Evolutionary conservation across 2,329 filamentous ascomycete species (phyloP).

Genomic region (Xylariaceae sp.): DNA sequence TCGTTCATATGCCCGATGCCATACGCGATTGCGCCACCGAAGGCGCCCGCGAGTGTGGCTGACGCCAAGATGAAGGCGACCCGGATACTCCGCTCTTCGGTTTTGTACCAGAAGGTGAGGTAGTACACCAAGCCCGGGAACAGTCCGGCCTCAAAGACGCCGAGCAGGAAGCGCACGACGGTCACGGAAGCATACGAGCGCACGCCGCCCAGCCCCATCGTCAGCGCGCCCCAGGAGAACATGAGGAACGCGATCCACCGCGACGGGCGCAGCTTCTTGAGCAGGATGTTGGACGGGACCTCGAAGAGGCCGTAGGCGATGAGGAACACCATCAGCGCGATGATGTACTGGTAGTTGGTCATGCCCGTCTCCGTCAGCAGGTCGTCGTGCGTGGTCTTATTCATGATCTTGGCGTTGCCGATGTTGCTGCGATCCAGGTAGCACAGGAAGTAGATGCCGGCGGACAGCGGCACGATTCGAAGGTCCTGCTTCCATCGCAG

Average conservation of each 20-base stretch:
- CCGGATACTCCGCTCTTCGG: conserved; percentile 65
- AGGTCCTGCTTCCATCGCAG: conserved; percentile 42
- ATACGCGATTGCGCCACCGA: conserved; percentile 68
- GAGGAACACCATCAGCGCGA: conserved; percentile 33
- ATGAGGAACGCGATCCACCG: conserved; percentile 65
- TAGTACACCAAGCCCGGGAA: conserved; percentile 65
- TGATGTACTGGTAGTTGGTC: conserved; percentile 25
- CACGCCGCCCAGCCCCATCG: conserved; percentile 61
- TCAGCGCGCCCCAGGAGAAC: conserved; percentile 63
- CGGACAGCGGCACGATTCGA: conserved; percentile 48
- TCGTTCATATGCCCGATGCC: conserved; percentile 69
- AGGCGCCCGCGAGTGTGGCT: conserved; percentile 67
- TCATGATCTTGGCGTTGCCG: conserved; percentile 36
- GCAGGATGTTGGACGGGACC: conserved; percentile 61
- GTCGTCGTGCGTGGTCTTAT: conserved; percentile 29
- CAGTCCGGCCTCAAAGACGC: conserved; percentile 65
- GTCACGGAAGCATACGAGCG: conserved; percentile 58
- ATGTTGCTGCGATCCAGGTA: conserved; percentile 54
- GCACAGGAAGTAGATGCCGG: conserved; percentile 50
- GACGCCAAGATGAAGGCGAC: conserved; percentile 67
- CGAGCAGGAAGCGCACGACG: conserved; percentile 63
- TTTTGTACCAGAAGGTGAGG: conserved; percentile 69
- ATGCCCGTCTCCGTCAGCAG: conserved; percentile 29
- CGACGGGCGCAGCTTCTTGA: conserved; percentile 59
- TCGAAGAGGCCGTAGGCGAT: conserved; percentile 47